Conservation (phyloP, 2,329 filamentous ascomycete species). For the Colletotrichum liriopes region DNA sequence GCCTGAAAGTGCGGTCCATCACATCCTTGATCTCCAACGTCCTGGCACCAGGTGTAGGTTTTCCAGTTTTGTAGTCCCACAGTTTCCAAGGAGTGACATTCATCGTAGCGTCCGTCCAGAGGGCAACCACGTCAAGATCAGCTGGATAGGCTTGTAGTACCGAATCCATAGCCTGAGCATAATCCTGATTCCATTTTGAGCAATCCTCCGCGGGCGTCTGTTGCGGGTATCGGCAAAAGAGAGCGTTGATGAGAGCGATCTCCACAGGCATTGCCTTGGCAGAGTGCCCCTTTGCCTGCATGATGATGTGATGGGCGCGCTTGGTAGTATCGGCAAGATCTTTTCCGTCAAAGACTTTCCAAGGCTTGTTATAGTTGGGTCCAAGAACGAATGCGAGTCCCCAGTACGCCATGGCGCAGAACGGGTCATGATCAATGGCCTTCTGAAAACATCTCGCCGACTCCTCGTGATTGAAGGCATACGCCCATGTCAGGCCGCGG, state of each 20-base stretch:
- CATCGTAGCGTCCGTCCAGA: slow-evolving; percentile 63
- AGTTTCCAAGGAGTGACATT: slow-evolving; percentile 64
- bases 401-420: slow-evolving; percentile 78
- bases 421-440: slow-evolving; percentile 68
- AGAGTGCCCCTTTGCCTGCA: slow-evolving; percentile 59
- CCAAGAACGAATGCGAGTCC: slow-evolving; percentile 80
- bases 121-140: slow-evolving; percentile 56
- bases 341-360: slow-evolving; percentile 77
- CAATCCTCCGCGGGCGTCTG: slow-evolving; percentile 64
- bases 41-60: slow-evolving; percentile 43
- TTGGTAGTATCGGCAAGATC: slow-evolving; percentile 70
- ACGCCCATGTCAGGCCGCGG: slow-evolving; percentile 81
- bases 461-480: slow-evolving; percentile 84
- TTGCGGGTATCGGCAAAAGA: slow-evolving; percentile 74
- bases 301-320: slow-evolving; percentile 62
- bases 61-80: slow-evolving; percentile 57
- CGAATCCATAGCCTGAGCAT: slow-evolving; percentile 61
- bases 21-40: slow-evolving; percentile 50
- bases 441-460: slow-evolving; percentile 75
- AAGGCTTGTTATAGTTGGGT: slow-evolving; percentile 85
- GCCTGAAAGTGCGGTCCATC: slow-evolving; percentile 64
- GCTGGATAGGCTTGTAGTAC: slow-evolving; percentile 56
- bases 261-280: slow-evolving; percentile 66
- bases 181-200: slow-evolving; percentile 69
- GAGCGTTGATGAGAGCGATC: slow-evolving; percentile 73